phyloP scores from a whole-genome alignment of 176 grass and related monocot species.

The Tillandsia leiboldiana region DNA sequence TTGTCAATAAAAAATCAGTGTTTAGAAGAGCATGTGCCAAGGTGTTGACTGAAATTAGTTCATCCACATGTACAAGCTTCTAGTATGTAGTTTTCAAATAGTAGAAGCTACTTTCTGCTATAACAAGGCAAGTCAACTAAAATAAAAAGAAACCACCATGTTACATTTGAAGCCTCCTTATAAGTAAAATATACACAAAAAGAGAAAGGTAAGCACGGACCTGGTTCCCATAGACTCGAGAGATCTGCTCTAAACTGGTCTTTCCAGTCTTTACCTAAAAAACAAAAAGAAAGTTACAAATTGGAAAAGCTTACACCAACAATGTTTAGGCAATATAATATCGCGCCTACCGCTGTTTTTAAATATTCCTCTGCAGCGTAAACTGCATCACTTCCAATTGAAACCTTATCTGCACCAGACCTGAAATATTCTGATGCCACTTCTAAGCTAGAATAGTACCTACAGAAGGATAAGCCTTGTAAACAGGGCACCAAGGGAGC shows the following conservation, averaged over 20 bases:
- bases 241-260: conserved; percentile 96
- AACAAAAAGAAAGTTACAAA: conserved; percentile 14
- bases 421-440: conserved; percentile 99
- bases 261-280: conserved; percentile 80
- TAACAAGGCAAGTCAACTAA: no score
- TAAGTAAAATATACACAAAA: neutral
- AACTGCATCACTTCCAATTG: conserved; percentile 96
- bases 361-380: conserved; percentile 93
- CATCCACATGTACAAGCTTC: no score
- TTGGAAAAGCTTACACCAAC: neutral
- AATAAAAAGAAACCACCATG: no score
- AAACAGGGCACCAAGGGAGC: neutral
- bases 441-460: conserved; percentile 98
- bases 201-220: conserved; percentile 21
- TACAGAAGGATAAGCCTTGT: conserved; percentile 18
- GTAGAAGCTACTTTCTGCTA: no score
- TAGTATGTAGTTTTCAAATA: no score
- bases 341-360: conserved; percentile 59
- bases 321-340: neutral
- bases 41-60: neutral
- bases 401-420: conserved; percentile 96
- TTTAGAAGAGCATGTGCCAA: no score
- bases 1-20: no score
- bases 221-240: conserved; percentile 93
- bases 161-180: neutral